Evolutionary conservation across 108 stramenopile genomes (phyloP).

Genomic region (Chaetoceros tenuissimus): DNA sequence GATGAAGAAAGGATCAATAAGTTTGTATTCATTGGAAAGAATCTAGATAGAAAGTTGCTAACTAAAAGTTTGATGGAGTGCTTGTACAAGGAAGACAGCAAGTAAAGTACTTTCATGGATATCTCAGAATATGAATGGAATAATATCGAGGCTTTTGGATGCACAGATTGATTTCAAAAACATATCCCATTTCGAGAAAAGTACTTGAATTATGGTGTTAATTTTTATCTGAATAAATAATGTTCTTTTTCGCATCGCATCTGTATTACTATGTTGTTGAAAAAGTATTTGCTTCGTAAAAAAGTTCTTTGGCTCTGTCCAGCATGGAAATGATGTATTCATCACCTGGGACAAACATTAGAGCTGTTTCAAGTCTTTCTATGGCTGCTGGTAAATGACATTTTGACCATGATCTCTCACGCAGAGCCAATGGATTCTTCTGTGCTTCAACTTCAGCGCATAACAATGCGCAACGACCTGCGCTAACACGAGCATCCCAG

Average conservation of each 20-base stretch:
- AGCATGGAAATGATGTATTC: not conserved
- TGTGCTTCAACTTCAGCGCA: not conserved
- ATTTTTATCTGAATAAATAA: too few relatives aligned
- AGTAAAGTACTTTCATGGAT: too few relatives aligned
- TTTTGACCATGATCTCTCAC: not conserved
- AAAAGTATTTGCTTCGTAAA: too few relatives aligned
- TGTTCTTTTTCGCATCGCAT: too few relatives aligned
- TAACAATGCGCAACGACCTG: not conserved
- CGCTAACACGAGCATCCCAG: conserved; percentile 1
- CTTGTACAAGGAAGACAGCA: conserved; percentile 79
- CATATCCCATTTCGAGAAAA: too few relatives aligned
- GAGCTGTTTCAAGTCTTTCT: not conserved
- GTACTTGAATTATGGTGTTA: too few relatives aligned
- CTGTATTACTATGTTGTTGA: too few relatives aligned
- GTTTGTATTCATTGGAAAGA: conserved; percentile 95
- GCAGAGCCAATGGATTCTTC: not conserved
- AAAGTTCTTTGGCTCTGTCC: not conserved
- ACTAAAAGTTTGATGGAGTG: conserved; percentile 86
- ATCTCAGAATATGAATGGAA: too few relatives aligned
- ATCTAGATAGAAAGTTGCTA: conserved; percentile 74
- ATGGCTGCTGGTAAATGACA: not conserved
- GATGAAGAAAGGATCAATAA: conserved; percentile 79
- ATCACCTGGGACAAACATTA: not conserved
- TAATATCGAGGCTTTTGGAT: too few relatives aligned
- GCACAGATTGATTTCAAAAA: too few relatives aligned